Conservation (phyloP, 106 monocot genomes). For the Triglochin maritima region DNA sequence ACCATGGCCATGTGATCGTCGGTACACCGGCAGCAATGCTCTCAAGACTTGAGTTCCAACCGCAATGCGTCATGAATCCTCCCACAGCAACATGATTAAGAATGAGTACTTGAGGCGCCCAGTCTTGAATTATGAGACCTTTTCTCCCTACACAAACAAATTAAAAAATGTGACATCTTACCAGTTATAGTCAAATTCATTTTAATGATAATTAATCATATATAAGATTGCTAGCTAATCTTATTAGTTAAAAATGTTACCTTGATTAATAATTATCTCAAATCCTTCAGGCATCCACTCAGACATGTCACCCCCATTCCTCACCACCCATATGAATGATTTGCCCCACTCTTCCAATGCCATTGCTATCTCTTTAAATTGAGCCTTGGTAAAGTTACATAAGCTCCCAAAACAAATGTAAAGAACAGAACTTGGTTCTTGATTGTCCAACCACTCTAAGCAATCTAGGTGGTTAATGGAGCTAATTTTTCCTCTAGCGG, state of each 20-base stretch:
- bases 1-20: conserved; percentile 9
- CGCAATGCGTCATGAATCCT: conserved; percentile 57
- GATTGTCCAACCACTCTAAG: conserved; percentile 3
- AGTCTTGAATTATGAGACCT: conserved; percentile 4
- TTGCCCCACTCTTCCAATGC: neutral
- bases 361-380: conserved; percentile 3
- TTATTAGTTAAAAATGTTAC: no score
- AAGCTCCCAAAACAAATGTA: conserved; percentile 21
- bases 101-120: conserved; percentile 13
- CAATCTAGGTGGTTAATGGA: neutral
- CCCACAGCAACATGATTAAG: conserved; percentile 10
- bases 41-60: conserved; percentile 64
- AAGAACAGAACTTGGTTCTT: conserved; percentile 7
- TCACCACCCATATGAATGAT: conserved; percentile 16
- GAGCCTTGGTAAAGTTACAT: neutral
- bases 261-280: neutral
- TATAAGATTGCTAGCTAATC: no score
- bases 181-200: no score
- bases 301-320: neutral
- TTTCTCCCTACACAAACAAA: neutral
- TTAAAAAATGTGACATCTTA: no score
- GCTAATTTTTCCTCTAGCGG: neutral
- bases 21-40: conserved; percentile 13
- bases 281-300: conserved; percentile 9
- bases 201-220: no score